Base-by-base conservation (phyloP, 208 protist species). In the Wallacemonas sp. region DNA sequence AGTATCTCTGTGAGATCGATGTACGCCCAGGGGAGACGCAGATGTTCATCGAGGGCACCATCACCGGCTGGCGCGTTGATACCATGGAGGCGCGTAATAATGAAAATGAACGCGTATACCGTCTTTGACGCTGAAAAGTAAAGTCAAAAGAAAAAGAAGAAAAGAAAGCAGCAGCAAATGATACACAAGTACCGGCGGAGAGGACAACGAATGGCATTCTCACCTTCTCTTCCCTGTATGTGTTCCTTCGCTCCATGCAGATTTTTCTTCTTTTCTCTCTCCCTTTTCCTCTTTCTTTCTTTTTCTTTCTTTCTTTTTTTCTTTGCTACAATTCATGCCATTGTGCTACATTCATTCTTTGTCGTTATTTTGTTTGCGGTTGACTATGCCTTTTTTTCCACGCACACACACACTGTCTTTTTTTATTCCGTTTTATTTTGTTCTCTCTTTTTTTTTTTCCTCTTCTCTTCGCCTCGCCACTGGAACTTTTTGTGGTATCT, bases 1-100 rank as follows among this genome's bases (percentile, higher is more conserved):
- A 91, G 73, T 91, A 82, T 67, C 45, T 94, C 17, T 86, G 74
- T 49, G 84, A 94, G 66, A 79, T 94, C 22, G 88, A 94, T 63
- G 66, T 94, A 26, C 44, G 49, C 1, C 84, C 88, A 1, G 79
- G 79, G 11, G 75, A 79, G 58, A 94, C 88, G 30, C 75, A 89
- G 75, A 41, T 89, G 44, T 94, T 94, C 61, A 72, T 94, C 34
- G 73, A 84, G 66, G 88, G 88, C 45, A 72, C 62, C 4, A 62
- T 91, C 19, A 94, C 88, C 0, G 82, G 84, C 19, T 94, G 88
- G 88, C 66, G 68, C 17, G 77, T 94, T 9, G 88, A 94, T 65
- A 91, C 88, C 5, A 74, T 94, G 19, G 88, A 94, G 76, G 88
- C 82, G 15, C 84, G 84, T 42, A 82, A 75, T 15, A 53, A 41